Evolutionary conservation across 2,329 filamentous ascomycete species (phyloP), one percentile per base, ranked within the genome.

Genomic region (Periglandula ipomoeae): DNA sequence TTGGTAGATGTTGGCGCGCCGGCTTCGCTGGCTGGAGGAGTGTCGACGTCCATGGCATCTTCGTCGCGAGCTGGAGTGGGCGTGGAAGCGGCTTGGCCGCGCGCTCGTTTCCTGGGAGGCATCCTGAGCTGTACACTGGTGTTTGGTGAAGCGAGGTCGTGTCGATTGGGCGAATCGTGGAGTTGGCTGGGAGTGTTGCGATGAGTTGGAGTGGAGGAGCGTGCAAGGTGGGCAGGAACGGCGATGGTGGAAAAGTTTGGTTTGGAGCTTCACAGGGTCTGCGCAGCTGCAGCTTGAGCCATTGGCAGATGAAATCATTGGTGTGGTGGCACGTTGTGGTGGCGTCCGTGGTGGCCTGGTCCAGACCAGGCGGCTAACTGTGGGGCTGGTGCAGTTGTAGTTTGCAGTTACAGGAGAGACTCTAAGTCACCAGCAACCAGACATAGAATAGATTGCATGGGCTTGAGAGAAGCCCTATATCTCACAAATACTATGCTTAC

Each of bases 91-190:
- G 77, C 73, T 47, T 23, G 26, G 32, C 74, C 68, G 59, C 79
- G 84, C 34, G 76, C 74, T 59, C 81, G 84, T 65, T 89, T 89
- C 55, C 80, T 78, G 1, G 84, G 84, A 48, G 84, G 80, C 84
- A 88, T 88, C 41, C 55, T 61, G 46, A 22, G 7, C 15, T n/a
- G 27, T 37, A 19, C 22, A 26, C 5, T 34, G 22, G 23, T 35
- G 39, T 8, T 9, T 11, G 11, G 30, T 17, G 15, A 24, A n/a
- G 9, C n/a, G 2, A 15, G 26, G 44, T 15, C n/a, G n/a, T 23
- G 17, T 45, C 5, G n/a, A n/a, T 8, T 27, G 7, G 2, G 11
- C 3, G 19, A n/a, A n/a, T 45, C 2, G n/a, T 10, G 34, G 3
- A 4, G 22, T 5, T 5, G 9, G 5, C 19, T 3, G 38, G 10